phyloP scores from a whole-genome alignment of 768 basidiomycete species.

The Xanthoconium purpureum region DNA sequence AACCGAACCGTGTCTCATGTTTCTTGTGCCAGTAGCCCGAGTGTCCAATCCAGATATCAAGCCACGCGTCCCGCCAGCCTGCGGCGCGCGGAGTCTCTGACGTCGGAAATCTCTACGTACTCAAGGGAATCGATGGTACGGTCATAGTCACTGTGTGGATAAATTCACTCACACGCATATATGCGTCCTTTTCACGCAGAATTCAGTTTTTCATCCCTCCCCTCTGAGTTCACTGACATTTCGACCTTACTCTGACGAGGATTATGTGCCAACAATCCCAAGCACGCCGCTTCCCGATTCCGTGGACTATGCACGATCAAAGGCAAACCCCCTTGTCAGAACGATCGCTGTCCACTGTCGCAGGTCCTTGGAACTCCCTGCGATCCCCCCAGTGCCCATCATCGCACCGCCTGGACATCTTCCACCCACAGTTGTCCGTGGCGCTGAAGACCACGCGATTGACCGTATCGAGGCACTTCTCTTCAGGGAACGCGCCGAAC shows the following conservation, averaged over 20 bases:
- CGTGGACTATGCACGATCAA: constrained; percentile 20
- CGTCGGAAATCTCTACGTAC: constrained; percentile 25
- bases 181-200: constrained; percentile 9
- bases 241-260: not conserved
- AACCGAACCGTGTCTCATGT: constrained; percentile 1
- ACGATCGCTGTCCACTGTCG: constrained; percentile 13
- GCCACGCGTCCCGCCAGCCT: constrained; percentile 39
- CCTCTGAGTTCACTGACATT: constrained; percentile 1
- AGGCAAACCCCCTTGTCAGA: constrained; percentile 22
- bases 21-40: not conserved
- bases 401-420: constrained; percentile 49
- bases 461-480: constrained; percentile 40
- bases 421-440: constrained; percentile 23
- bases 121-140: constrained; percentile 12
- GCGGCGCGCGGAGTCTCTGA: constrained; percentile 39
- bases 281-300: constrained; percentile 26
- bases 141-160: not conserved
- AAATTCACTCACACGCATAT: not conserved
- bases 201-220: constrained; percentile 4
- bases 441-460: constrained; percentile 43
- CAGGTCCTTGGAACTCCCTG: not conserved
- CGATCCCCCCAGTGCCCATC: constrained; percentile 41
- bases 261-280: constrained; percentile 24
- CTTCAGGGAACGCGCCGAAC: constrained; percentile 38
- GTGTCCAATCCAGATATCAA: constrained; percentile 10